Evolutionary conservation across 768 basidiomycete genomes (phyloP).

Genomic region (Dioszegia hungarica): DNA sequence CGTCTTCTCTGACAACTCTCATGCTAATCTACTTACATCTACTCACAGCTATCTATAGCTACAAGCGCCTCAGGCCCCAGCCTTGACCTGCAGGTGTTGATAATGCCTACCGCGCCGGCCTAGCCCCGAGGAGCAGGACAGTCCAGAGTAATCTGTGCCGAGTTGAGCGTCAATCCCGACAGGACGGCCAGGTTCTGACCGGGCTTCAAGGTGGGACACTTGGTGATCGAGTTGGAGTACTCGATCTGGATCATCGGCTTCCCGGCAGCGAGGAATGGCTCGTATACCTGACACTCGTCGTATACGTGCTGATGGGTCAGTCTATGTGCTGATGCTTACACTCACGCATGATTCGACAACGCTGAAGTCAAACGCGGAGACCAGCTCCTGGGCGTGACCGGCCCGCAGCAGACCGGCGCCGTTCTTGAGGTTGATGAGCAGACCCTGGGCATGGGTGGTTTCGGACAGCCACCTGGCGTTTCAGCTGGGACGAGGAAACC

Average conservation of each 20-base stretch:
- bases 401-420: conserved; percentile 16
- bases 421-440: conserved; percentile 28
- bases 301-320: conserved; percentile 22
- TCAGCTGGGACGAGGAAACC: no score
- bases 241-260: conserved; percentile 34
- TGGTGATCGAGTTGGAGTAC: conserved; percentile 9
- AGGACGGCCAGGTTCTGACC: conserved; percentile 8
- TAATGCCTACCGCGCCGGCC: no score
- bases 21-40: no score
- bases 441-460: conserved; percentile 9
- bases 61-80: no score
- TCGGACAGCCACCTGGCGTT: conserved; percentile 8
- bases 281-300: conserved; percentile 26
- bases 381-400: conserved; percentile 8
- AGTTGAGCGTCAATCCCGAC: neutral
- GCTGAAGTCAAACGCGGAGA: conserved; percentile 27
- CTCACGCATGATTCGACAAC: conserved; percentile 35
- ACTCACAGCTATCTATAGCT: no score
- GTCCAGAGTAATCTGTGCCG: neutral
- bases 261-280: conserved; percentile 25
- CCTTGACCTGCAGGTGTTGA: no score
- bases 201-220: conserved; percentile 8
- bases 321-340: neutral
- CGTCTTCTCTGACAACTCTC: no score
- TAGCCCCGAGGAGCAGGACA: neutral